Base-by-base conservation (phyloP, 2,329 filamentous ascomycete genomes). In the Endothia cerciana region DNA sequence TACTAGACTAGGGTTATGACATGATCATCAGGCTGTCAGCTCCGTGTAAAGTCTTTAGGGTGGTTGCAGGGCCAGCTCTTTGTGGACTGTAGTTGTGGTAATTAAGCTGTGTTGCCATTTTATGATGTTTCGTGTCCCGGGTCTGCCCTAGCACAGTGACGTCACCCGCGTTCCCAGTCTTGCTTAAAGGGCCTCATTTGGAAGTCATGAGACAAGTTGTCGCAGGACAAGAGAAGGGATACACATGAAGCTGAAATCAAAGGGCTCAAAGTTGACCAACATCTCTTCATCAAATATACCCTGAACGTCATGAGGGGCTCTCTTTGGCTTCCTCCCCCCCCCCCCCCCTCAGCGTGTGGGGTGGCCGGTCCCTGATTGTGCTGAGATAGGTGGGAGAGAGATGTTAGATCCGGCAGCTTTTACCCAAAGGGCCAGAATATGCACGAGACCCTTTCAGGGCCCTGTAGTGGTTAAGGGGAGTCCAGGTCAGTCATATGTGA, bases 71-170 rank as follows among this genome's bases (percentile, higher is more conserved):
- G 36, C 36, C 7, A 36, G 36, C 19, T 40, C 15, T 36, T 58
- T 22, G 55, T 38, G 33, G 36, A 40, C 17, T 22, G n/a, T 17
- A 41, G 25, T 30, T 17, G 47, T 51, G 22, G 25, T 30, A 17
- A 49, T 25, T 3, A 25, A 51, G 47, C n/a, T 17, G 19, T 41
- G 10, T 36, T 40, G 10, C n/a, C 13, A 28, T 28, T 25, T 58
- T 3, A 17, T 17, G 3, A 25, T 40, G 36, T 58, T 41, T 58
- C n/a, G 19, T 41, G 36, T 58, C n/a, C 22, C 11, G 8, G 15
- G 19, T 22, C 55, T 40, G 36, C 55, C 11, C 55, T 41, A 58
- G 55, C 55, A 38, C 36, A 8, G 55, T 58, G 55, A 58, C 36
- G 55, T 58, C 55, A 58, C 55, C 22, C 22, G 2, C 25, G 22